Base-by-base conservation (phyloP, 2,329 filamentous ascomycete species). In the Paramyrothecium sp. region DNA sequence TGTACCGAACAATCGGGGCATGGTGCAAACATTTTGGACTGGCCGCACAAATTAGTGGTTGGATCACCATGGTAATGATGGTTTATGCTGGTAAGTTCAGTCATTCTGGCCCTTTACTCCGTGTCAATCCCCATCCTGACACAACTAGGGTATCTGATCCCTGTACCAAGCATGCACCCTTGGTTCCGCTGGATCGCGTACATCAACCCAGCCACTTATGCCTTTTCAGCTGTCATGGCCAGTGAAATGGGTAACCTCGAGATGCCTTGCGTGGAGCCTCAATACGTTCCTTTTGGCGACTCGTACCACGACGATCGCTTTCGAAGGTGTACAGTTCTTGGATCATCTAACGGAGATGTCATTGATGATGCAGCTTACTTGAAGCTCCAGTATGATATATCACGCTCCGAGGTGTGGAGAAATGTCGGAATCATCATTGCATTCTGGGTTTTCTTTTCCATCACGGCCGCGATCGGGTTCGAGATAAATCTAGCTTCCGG, bases 371-470 rank as follows among this genome's bases (percentile, higher is more conserved):
- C 79, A 34, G 72, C 72, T 2, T 89, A 85, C 49, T 68, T 89
- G 66, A 22, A 65, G 72, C 3, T 76, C 74, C 65, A 68, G 21
- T 86, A 81, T 63, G 67, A 73, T 34, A 89, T 87, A 65, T 73
- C 72, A 12, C 70, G 77, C 11, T 71, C 72, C 2, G 78, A 89
- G 62, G 71, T 85, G 34, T 89, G 87, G 87, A 83, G 89, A 3
- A 91, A 91, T 67, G 90, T 89, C 63, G 89, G 88, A 17, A 84
- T 91, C 2, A 73, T 92, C 5, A 82, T 92, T 54, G 89, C 86
- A 0, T 92, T 90, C 61, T 82, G 84, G 1, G 81, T 89, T 1
- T 80, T 92, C 2, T 93, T 92, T 67, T 81, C 93, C 13, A 59
- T 85, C 3, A 71, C 92, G 30, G 92, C 89, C 0, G 79, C 88